Percentiles rank a stretch among this genome's conserved stretches.
Evolutionary conservation across 495 filamentous ascomycete species (phyloP).

Genomic region (Tuber brumale): DNA sequence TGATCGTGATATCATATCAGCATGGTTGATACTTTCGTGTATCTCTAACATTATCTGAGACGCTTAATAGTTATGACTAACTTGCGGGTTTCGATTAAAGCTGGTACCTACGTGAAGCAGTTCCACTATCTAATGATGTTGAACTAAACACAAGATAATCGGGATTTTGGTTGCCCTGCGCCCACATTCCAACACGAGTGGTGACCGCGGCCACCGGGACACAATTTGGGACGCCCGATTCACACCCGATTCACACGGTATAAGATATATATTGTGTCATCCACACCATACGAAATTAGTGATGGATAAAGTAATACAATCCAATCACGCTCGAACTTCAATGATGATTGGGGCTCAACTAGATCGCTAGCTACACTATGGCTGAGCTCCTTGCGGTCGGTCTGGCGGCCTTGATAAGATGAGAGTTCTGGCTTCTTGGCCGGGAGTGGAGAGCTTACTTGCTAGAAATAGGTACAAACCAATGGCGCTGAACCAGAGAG

Average conservation of each 20-base stretch:
- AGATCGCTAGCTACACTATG: not conserved
- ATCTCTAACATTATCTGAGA: not conserved
- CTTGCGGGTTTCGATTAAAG: not conserved
- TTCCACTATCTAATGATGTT: not conserved
- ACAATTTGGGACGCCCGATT: not conserved
- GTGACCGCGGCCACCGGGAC: no score
- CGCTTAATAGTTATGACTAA: not conserved
- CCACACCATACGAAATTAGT: not conserved
- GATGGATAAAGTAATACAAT: not conserved
- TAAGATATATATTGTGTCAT: not conserved
- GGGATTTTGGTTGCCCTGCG: not conserved
- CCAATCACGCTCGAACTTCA: not conserved
- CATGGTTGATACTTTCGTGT: not conserved
- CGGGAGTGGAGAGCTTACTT: not conserved
- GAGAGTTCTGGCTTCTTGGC: not conserved
- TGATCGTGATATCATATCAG: not conserved
- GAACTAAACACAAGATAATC: not conserved
- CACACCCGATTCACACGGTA: not conserved
- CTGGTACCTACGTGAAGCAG: no score
- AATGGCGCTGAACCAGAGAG: not conserved
- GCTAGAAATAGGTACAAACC: not conserved
- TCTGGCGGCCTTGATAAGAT: not conserved
- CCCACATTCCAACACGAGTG: not conserved
- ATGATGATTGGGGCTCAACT: not conserved
- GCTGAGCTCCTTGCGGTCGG: not conserved